Conservation (phyloP, 148 eudicot genomes). For the Talinum fruticosum region DNA sequence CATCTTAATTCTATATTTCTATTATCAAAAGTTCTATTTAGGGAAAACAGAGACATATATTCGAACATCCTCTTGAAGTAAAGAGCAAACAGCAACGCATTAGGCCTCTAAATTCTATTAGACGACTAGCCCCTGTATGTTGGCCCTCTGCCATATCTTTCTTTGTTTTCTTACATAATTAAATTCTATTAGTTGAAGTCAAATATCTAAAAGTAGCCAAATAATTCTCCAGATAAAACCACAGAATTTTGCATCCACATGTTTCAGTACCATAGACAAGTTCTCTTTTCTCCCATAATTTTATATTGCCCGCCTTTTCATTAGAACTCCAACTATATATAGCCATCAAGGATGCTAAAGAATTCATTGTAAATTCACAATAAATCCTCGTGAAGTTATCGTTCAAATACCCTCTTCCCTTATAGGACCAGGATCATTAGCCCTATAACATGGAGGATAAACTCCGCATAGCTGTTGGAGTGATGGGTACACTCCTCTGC, state of each 20-base stretch:
- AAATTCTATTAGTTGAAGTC: not conserved
- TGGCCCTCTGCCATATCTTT: not conserved
- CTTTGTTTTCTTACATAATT: not conserved
- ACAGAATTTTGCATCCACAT: constrained; percentile 13
- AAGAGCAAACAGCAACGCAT: not conserved
- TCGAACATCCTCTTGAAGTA: not conserved
- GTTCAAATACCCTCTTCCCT: not conserved
- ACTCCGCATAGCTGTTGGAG: constrained; percentile 53
- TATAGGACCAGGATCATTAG: constrained; percentile 15
- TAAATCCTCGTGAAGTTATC: constrained; percentile 3
- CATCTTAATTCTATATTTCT: not conserved
- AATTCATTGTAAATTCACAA: constrained; percentile 6
- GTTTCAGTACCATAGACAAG: constrained; percentile 5
- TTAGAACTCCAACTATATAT: constrained; percentile 17
- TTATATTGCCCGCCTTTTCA: constrained; percentile 18
- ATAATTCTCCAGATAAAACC: constrained; percentile 16
- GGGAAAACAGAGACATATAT: not conserved
- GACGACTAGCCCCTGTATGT: not conserved
- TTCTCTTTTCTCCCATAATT: constrained; percentile 13
- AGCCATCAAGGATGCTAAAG: constrained; percentile 9
- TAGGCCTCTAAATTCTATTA: constrained; percentile 27
- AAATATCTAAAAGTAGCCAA: constrained; percentile 12
- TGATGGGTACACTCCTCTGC: constrained; percentile 49
- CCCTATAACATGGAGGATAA: constrained; percentile 47
- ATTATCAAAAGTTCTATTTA: not conserved